phyloP scores from a whole-genome alignment of 2,329 filamentous ascomycete species.

The Sporothrix humicola region DNA sequence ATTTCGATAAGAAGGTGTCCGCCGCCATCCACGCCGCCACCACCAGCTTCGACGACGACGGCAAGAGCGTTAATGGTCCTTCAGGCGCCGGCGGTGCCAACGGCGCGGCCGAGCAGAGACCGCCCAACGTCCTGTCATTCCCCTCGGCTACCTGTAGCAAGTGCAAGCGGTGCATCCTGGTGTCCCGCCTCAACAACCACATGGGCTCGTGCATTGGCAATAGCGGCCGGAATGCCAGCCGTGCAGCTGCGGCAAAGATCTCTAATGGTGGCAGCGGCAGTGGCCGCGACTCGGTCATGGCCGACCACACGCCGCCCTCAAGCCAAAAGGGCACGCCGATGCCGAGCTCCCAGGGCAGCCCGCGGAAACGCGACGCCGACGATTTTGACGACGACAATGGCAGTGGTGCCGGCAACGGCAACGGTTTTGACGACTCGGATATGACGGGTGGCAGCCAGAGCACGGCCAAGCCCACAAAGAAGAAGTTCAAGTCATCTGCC shows the following conservation, averaged over 20 bases:
- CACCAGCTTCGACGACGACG: slow-evolving; percentile 47
- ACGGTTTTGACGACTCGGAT: slow-evolving; percentile 49
- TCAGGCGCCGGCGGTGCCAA: slow-evolving; percentile 30
- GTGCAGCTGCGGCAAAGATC: slow-evolving; percentile 67
- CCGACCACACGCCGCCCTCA: slow-evolving; percentile 64
- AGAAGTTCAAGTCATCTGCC: slow-evolving; percentile 58
- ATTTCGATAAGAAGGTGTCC: slow-evolving; percentile 65
- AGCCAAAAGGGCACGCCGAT: slow-evolving; percentile 68
- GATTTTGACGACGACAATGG: slow-evolving; percentile 60
- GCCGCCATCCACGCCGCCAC: slow-evolving; percentile 47
- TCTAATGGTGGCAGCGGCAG: slow-evolving; percentile 61
- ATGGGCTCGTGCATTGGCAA: slow-evolving; percentile 72
- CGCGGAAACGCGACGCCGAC: slow-evolving; percentile 62
- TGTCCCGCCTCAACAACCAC: slow-evolving; percentile 69
- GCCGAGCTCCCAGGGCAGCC: slow-evolving; percentile 61
- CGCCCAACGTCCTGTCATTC: slow-evolving; percentile 67
- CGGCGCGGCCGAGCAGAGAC: slow-evolving; percentile 56
- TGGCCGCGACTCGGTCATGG: slow-evolving; percentile 49
- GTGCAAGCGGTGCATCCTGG: slow-evolving; percentile 69
- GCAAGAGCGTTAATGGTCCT: slow-evolving; percentile 34
- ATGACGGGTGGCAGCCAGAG: slow-evolving; percentile 41
- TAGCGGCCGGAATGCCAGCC: slow-evolving; percentile 66
- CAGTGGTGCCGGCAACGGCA: slow-evolving; percentile 50
- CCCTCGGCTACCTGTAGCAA: slow-evolving; percentile 71
- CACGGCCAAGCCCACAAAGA: slow-evolving; percentile 52